phyloP scores from a whole-genome alignment of 1,284 basidiomycete genomes.

The Coniophora puteana region DNA sequence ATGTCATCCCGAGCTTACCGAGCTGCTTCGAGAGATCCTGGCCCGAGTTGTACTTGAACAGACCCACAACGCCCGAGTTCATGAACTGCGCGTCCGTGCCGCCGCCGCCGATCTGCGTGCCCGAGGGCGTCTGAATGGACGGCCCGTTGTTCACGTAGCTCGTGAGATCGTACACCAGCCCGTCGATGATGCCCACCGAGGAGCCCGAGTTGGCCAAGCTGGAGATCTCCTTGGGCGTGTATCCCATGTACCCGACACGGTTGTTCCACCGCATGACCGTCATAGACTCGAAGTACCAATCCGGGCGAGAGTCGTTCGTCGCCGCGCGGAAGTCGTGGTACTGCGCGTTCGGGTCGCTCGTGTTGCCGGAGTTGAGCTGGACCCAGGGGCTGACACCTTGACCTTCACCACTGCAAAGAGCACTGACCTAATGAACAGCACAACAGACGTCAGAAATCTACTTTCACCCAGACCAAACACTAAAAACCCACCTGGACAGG shows the following conservation, averaged over 20 bases:
- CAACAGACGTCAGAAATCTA: conserved; percentile 9
- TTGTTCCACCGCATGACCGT: conserved; percentile 85
- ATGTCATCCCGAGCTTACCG: conserved; percentile 62
- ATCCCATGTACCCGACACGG: conserved; percentile 88
- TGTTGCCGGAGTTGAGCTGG: conserved; percentile 76
- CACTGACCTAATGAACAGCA: conserved; percentile 72
- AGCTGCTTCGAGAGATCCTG: conserved; percentile 83
- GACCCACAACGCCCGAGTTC: conserved; percentile 63
- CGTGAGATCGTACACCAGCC: conserved; percentile 87
- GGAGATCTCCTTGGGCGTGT: conserved; percentile 75
- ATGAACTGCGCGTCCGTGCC: conserved; percentile 76
- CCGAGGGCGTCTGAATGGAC: conserved; percentile 55
- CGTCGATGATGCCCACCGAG: conserved; percentile 80
- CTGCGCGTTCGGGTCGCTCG: conserved; percentile 73
- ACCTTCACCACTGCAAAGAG: conserved; percentile 85
- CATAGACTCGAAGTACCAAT: conserved; percentile 98
- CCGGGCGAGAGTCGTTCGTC: conserved; percentile 87
- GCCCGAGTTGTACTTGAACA: conserved; percentile 86
- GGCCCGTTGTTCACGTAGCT: conserved; percentile 69
- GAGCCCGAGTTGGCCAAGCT: conserved; percentile 64
- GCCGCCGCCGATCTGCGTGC: conserved; percentile 54
- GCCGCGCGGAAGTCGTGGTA: conserved; percentile 96
- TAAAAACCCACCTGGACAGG: conserved; percentile 77
- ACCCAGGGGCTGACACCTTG: conserved; percentile 87
- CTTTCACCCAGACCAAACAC: no score